phyloP scores from a whole-genome alignment of 2,329 filamentous ascomycete species.

The Diaporthe longicolla region DNA sequence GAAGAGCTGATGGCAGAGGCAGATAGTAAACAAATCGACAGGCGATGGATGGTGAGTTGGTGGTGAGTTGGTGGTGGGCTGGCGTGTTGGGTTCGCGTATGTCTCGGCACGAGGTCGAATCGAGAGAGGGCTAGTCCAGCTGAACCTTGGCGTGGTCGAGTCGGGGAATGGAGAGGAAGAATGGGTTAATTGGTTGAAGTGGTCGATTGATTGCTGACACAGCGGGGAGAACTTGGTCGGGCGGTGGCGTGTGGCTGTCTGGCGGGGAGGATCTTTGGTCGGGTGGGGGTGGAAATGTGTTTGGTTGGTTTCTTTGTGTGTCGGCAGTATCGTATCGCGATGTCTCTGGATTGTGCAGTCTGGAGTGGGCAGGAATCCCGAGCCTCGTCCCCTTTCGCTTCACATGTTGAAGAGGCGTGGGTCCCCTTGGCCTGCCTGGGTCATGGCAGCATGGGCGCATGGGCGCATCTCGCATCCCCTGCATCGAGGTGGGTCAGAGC shows the following conservation, averaged over 20 bases:
- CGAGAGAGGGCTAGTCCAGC: constrained; percentile 31
- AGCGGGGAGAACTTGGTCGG: neutral
- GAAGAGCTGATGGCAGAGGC: constrained; percentile 8
- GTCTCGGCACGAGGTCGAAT: constrained; percentile 8
- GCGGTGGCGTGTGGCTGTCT: neutral
- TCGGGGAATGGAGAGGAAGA: neutral
- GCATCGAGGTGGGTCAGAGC: constrained; percentile 24
- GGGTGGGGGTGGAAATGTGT: neutral
- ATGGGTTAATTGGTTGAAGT: neutral
- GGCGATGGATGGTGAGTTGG: neutral
- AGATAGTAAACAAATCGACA: neutral
- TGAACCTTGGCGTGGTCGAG: constrained; percentile 23
- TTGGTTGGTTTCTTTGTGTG: constrained; percentile 14
- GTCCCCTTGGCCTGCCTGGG: neutral
- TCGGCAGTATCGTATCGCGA: neutral
- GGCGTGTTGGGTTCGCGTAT: constrained; percentile 1
- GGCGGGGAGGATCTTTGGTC: neutral
- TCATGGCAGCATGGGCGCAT: neutral
- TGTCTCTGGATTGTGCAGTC: neutral
- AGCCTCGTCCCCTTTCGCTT: constrained; percentile 25
- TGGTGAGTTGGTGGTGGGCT: constrained; percentile 2
- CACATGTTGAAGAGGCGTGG: constrained; percentile 32
- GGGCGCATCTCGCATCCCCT: constrained; percentile 31
- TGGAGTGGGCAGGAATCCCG: constrained; percentile 3
- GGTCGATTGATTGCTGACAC: constrained; percentile 21